Conservation (phyloP, 208 protist genomes). For the Leishmania lainsoni region DNA sequence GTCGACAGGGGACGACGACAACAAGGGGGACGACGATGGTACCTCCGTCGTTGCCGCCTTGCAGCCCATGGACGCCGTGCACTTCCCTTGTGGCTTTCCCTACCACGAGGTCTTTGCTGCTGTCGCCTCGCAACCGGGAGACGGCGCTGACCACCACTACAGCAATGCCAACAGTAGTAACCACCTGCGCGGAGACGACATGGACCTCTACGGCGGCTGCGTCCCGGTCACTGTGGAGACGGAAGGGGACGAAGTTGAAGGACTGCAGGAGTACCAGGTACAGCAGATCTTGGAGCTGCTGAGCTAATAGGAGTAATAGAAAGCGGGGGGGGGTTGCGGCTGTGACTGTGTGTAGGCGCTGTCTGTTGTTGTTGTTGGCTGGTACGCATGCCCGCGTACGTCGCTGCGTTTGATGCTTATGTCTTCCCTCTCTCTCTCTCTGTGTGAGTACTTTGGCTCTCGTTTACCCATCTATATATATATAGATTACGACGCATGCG, state of each 20-base stretch:
- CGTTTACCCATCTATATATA: too few relatives aligned
- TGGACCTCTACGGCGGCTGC: background rate
- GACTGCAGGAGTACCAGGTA: constrained; percentile 25
- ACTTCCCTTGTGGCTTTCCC: constrained; percentile 22
- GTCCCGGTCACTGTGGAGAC: constrained; percentile 20
- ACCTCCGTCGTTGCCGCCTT: background rate
- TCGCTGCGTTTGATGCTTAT: too few relatives aligned
- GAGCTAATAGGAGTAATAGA: background rate
- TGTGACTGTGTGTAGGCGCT: too few relatives aligned
- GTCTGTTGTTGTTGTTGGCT: too few relatives aligned
- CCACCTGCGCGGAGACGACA: background rate
- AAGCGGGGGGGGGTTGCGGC: background rate
- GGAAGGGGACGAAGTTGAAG: constrained; percentile 20
- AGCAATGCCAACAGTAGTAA: background rate
- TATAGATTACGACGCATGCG: too few relatives aligned
- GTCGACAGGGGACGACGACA: background rate
- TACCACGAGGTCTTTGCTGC: constrained; percentile 17
- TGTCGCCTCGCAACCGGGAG: background rate
- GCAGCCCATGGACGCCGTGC: constrained; percentile 15
- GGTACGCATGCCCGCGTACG: too few relatives aligned
- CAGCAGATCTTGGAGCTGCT: constrained; percentile 25
- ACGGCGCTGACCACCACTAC: background rate
- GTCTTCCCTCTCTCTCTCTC: too few relatives aligned
- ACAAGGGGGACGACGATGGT: background rate
- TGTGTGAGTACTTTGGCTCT: too few relatives aligned